Evolutionary conservation across 176 grass and related monocot genomes (phyloP).

Genomic region (Dactylis glomerata): DNA sequence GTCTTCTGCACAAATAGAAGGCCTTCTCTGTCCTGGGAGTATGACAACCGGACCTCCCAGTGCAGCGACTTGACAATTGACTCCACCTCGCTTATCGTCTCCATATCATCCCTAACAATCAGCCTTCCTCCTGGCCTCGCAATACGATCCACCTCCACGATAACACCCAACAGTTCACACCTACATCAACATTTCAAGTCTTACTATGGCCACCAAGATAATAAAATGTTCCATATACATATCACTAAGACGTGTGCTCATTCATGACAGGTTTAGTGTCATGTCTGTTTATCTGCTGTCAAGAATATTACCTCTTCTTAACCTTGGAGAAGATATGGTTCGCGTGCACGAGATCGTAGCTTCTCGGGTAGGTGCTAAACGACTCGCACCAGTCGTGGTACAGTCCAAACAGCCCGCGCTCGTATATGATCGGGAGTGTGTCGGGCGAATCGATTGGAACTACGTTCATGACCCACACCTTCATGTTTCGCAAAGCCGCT

Average conservation of each 20-base stretch:
- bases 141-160: constrained; percentile 80
- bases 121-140: constrained; percentile 66
- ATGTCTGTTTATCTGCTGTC: neutral
- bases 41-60: constrained; percentile 62
- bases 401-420: constrained; percentile 72
- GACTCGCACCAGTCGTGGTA: constrained; percentile 94
- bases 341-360: constrained; percentile 76
- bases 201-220: neutral
- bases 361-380: constrained; percentile 87
- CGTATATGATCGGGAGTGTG: constrained; percentile 80
- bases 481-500: constrained; percentile 65
- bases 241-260: neutral
- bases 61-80: constrained; percentile 59
- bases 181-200: constrained; percentile 2
- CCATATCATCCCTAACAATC: constrained; percentile 60
- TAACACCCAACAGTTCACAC: constrained; percentile 51
- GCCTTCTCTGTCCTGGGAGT: constrained; percentile 61
- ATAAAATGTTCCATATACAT: neutral
- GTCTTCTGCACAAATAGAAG: constrained; percentile 73
- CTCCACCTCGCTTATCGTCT: constrained; percentile 59
- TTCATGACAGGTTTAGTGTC: neutral
- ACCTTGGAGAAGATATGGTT: constrained; percentile 80
- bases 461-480: constrained; percentile 89
- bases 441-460: constrained; percentile 69
- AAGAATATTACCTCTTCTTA: constrained; percentile 55